Conservation (phyloP, 1,139 yeast species). For the Meyerozyma guilliermondii region DNA sequence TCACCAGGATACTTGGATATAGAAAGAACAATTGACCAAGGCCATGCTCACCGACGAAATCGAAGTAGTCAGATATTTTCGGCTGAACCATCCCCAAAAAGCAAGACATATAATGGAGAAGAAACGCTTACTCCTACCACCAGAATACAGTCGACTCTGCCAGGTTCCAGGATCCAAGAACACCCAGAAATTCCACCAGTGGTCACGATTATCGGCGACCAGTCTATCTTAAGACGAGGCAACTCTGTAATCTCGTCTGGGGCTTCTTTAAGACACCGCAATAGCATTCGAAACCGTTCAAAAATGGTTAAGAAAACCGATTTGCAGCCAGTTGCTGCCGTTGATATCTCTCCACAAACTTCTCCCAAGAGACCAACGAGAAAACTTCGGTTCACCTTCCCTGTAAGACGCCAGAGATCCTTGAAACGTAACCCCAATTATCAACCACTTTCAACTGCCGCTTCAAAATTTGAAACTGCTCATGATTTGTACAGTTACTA, state of each 20-base stretch:
- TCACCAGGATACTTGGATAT: slow-evolving; percentile 11
- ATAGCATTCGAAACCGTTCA: slow-evolving; percentile 26
- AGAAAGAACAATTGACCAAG: slow-evolving; percentile 8
- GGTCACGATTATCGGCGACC: slow-evolving; percentile 25
- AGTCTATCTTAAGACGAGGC: slow-evolving; percentile 14
- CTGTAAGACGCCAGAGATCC: slow-evolving; percentile 32
- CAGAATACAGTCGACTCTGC: not conserved
- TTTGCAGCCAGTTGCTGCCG: slow-evolving; percentile 6
- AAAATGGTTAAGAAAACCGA: slow-evolving; percentile 23
- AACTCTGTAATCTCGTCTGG: slow-evolving; percentile 28
- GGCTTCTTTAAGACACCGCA: slow-evolving; percentile 29
- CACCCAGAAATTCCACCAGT: slow-evolving; percentile 7
- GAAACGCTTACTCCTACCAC: not conserved
- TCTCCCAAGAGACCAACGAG: not conserved
- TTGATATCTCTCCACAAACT: slow-evolving; percentile 2
- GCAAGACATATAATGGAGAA: slow-evolving; percentile 2
- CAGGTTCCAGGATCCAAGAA: not conserved
- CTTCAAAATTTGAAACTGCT: slow-evolving; percentile 20
- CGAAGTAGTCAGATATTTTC: not conserved
- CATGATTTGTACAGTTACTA: slow-evolving; percentile 25
- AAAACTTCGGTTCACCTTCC: slow-evolving; percentile 22
- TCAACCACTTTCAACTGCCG: not conserved
- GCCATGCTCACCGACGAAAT: not conserved
- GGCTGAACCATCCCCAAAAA: not conserved
- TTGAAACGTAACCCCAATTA: slow-evolving; percentile 18